Conservation (phyloP, 768 basidiomycete species). For the Phlebiopsis flavidoalba region DNA sequence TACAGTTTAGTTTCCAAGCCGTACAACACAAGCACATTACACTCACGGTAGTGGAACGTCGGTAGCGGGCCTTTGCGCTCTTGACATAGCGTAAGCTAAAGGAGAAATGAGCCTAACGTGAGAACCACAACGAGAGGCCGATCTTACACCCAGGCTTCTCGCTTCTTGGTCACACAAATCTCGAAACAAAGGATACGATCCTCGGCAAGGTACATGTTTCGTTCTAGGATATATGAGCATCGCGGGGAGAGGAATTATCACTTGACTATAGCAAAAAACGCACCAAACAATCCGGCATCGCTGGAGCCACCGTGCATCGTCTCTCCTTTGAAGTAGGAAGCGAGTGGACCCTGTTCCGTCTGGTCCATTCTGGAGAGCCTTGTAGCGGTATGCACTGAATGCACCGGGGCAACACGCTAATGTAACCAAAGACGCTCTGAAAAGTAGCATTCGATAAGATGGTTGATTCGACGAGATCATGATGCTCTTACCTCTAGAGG, state of each 20-base stretch:
- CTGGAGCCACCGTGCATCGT: constrained; percentile 64
- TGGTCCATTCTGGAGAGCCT: constrained; percentile 78
- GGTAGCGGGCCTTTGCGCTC: constrained; percentile 91
- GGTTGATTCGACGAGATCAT: neutral
- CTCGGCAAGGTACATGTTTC: constrained; percentile 92
- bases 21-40: neutral
- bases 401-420: constrained; percentile 88
- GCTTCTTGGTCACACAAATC: constrained; percentile 87
- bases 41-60: constrained; percentile 77
- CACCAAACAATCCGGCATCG: constrained; percentile 64
- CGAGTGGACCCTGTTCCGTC: constrained; percentile 87
- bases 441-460: neutral
- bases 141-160: constrained; percentile 74
- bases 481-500: constrained; percentile 72
- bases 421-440: constrained; percentile 80
- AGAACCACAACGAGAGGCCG: neutral
- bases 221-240: constrained; percentile 34
- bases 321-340: constrained; percentile 93
- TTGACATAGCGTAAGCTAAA: constrained; percentile 80
- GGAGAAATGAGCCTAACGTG: neutral
- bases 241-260: neutral
- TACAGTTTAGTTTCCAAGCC: neutral
- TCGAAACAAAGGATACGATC: constrained; percentile 92
- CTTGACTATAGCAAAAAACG: constrained; percentile 6
- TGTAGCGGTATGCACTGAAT: constrained; percentile 89